Evolutionary conservation across 2,329 filamentous ascomycete species (phyloP).

Genomic region (Exophiala sp.): DNA sequence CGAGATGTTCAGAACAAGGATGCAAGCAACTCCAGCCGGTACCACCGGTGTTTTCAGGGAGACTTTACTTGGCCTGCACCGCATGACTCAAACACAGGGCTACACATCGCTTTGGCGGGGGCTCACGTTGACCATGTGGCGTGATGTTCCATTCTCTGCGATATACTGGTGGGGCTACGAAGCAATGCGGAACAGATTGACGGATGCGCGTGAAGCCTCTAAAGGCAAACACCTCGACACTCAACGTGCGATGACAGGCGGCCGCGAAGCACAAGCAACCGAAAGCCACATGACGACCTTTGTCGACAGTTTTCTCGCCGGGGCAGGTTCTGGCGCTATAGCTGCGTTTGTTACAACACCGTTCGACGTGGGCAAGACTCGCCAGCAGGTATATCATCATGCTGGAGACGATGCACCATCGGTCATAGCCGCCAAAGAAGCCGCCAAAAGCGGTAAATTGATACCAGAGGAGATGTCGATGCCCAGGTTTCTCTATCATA

Average conservation of each 20-base stretch:
- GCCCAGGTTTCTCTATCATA: slow-evolving; percentile 81
- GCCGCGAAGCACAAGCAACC: slow-evolving; percentile 51
- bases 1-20: slow-evolving; percentile 87
- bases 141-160: slow-evolving; percentile 94
- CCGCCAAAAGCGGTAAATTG: slow-evolving; percentile 24
- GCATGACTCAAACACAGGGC: slow-evolving; percentile 75
- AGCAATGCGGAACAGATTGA: slow-evolving; percentile 67
- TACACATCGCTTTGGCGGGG: slow-evolving; percentile 86
- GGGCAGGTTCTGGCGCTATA: slow-evolving; percentile 75
- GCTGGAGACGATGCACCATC: slow-evolving; percentile 38
- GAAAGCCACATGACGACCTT: slow-evolving; percentile 76
- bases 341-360: slow-evolving; percentile 88
- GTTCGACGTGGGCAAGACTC: slow-evolving; percentile 96
- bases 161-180: slow-evolving; percentile 99
- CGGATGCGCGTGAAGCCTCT: slow-evolving; percentile 60
- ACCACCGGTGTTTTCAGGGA: slow-evolving; percentile 69
- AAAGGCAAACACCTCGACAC: slow-evolving; percentile 42
- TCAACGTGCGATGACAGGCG: slow-evolving; percentile 39
- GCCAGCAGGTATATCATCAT: slow-evolving; percentile 79
- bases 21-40: slow-evolving; percentile 68
- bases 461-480: slow-evolving; percentile 73
- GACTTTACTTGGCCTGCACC: slow-evolving; percentile 69
- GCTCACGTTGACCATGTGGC: slow-evolving; percentile 85
- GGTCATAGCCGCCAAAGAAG: slow-evolving; percentile 17
- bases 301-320: slow-evolving; percentile 82